A percentile compares a stretch with the other conserved stretches of the same genome.
These are phyloP conservation scores for Solanum aculeatissimum DNA, from an alignment of 305 asterid genomes.

Conservation along the genomic window DNA sequence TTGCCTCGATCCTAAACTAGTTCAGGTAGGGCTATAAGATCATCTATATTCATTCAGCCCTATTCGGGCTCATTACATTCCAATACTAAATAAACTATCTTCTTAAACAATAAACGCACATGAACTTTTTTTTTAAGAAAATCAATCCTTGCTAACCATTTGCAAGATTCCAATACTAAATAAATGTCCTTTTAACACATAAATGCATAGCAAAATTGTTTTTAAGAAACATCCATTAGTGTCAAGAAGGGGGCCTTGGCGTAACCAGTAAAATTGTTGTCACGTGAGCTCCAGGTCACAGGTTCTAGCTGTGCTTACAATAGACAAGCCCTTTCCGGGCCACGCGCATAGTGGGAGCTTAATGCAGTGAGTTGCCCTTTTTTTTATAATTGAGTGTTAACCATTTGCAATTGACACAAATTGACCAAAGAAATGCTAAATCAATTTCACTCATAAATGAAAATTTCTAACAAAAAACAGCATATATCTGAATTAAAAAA, in stretches of 20 bases:
- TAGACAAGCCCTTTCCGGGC: background rate
- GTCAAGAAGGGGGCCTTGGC: background rate
- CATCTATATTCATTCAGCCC: background rate
- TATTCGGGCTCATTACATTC: background rate
- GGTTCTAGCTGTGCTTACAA: background rate
- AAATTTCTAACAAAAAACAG: background rate
- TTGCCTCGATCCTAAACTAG: background rate
- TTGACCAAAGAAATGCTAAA: background rate
- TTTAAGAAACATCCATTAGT: background rate
- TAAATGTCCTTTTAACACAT: background rate
- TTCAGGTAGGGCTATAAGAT: background rate
- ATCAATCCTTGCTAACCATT: background rate
- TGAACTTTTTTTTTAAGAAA: background rate
- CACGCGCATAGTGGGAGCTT: background rate
- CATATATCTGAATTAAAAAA: background rate
- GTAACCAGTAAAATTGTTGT: background rate
- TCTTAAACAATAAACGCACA: background rate
- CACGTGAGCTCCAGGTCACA: background rate
- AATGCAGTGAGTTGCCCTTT: background rate
- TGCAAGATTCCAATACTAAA: background rate
- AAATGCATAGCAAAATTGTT: background rate
- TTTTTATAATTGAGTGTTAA: background rate
- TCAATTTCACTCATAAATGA: background rate
- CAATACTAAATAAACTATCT: background rate
- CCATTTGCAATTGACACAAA: background rate